phyloP scores from a whole-genome alignment of 192 early-diverging fungal species.

The Dissophora globulifera region DNA sequence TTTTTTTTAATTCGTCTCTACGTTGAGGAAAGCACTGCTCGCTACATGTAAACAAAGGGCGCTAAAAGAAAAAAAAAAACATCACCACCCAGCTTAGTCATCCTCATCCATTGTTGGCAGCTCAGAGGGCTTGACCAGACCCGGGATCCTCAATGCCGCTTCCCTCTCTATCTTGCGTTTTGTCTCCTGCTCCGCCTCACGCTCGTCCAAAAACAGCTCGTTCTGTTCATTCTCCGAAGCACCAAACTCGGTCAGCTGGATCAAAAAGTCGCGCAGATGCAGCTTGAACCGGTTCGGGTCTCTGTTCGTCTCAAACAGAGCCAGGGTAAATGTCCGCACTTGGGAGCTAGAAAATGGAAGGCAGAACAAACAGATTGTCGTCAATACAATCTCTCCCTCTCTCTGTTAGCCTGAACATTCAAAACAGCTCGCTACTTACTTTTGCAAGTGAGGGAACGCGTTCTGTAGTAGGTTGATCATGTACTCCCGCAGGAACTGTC shows the following conservation, averaged over 20 bases:
- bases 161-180: constrained; percentile 86
- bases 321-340: constrained; percentile 87
- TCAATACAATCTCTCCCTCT: too few relatives aligned
- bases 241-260: constrained; percentile 93
- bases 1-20: too few relatives aligned
- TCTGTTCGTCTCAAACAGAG: constrained; percentile 85
- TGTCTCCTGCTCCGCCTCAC: constrained; percentile 83
- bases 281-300: constrained; percentile 89
- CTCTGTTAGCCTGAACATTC: too few relatives aligned
- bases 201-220: constrained; percentile 89
- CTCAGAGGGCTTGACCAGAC: constrained; percentile 96
- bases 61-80: not conserved
- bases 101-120: constrained; percentile 69
- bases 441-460: constrained; percentile 93
- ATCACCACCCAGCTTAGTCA: constrained; percentile 22
- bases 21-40: too few relatives aligned
- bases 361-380: too few relatives aligned
- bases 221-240: constrained; percentile 73
- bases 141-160: constrained; percentile 88
- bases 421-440: constrained; percentile 64
- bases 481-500: constrained; percentile 83
- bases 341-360: constrained; percentile 66
- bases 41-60: not conserved
- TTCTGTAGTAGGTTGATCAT: constrained; percentile 82
- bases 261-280: constrained; percentile 96